Evolutionary conservation across 2,329 filamentous ascomycete genomes (phyloP), one percentile per base, ranked within the genome.

Genomic region (Calonectria hongkongensis): DNA sequence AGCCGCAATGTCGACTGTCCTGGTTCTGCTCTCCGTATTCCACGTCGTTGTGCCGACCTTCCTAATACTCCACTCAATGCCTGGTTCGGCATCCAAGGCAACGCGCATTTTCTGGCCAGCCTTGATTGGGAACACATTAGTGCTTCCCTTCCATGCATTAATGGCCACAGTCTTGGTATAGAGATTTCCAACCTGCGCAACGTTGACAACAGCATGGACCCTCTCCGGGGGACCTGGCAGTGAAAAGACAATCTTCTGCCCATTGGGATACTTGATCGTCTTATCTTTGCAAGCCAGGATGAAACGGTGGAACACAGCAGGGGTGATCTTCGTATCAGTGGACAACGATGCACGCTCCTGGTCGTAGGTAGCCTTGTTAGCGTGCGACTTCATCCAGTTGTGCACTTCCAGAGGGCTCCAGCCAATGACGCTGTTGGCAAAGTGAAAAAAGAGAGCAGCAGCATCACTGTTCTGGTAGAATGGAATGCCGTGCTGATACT

Each of bases 301-400:
- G 54, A 74, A 74, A 28, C 66, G 70, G 18, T 72, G 72, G 36
- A 66, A 74, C 5, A 68, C 50, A 2, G 50, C 25, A 9, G 72
- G 30, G n/a, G 65, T 72, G 30, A 74, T 74, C 45, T 69, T 74
- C 4, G 51, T 9, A 27, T 74, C 72, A 1, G 45, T 72, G 3
- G 65, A 74, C 9, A 74, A 45, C 16, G 72, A 72, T 30, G 39
- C 68, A 13, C 72, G 72, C 13, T 74, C 72, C 8, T 56, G 51
- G 12, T 66, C 60, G 25, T 74, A 74, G 2, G 58, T 72, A 3
- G 39, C 69, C 45, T 72, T 74, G 69, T 74, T 74, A n/a, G 60
- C n/a, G 30, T 74, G 72, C 25, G 70, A 4, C 70, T 74, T 74
- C 72, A 74, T 70, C 72, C 70, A 74, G 54, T 66, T 66, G 25